These are phyloP conservation scores for Rhizopus delemar DNA, from an alignment of 371 early-diverging fungal genomes.

Conservation along the genomic window DNA sequence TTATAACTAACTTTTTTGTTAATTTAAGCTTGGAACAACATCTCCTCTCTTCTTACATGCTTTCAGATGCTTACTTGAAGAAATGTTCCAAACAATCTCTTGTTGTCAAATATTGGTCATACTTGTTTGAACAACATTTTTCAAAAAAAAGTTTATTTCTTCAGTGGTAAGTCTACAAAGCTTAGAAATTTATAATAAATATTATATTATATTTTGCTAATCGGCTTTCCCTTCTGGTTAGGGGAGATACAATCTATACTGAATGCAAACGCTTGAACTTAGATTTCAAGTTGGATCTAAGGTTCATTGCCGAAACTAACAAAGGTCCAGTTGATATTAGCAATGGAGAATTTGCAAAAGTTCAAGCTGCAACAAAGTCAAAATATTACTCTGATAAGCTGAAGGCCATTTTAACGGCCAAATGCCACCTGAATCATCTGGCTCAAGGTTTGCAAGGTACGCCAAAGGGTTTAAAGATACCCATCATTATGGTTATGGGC, in stretches of 20 bases:
- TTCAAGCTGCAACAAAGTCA: too few species aligned
- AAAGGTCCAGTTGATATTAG: too few species aligned
- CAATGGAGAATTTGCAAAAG: too few species aligned
- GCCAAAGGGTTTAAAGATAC: too few species aligned
- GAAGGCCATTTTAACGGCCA: too few species aligned
- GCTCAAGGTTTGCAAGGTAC: too few species aligned
- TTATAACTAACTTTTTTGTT: conserved; percentile 2
- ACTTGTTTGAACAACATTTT: too few species aligned
- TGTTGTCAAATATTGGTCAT: background rate
- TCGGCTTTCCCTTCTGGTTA: background rate
- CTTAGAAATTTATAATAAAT: background rate
- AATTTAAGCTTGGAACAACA: conserved; percentile 1
- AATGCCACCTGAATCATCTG: too few species aligned
- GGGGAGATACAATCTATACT: background rate
- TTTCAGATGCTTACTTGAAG: conserved; percentile 2
- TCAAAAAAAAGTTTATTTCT: conserved; percentile 1
- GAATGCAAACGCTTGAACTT: conserved; percentile 2
- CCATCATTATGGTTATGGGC: too few species aligned
- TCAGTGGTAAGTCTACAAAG: conserved; percentile 2
- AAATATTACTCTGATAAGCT: too few species aligned
- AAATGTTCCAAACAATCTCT: background rate
- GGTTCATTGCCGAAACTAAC: too few species aligned
- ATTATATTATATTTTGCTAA: background rate
- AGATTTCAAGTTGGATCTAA: background rate
- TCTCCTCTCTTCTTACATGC: background rate